Base-by-base conservation (phyloP, 192 early-diverging fungal species). In the Coemansia asiatica region DNA sequence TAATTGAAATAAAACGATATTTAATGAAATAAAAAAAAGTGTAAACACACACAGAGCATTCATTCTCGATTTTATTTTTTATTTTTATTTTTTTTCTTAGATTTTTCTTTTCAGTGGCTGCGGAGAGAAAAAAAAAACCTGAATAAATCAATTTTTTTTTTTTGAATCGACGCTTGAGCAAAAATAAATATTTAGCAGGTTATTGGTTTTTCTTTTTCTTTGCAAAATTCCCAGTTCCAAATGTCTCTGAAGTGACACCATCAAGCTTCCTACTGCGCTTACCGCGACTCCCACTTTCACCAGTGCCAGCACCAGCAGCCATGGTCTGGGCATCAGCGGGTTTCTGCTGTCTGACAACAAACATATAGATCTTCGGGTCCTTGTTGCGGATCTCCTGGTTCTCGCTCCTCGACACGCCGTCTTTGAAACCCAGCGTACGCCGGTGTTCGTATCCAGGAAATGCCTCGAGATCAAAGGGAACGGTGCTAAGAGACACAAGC, bases 361-460 rank as follows among this genome's bases (percentile, higher is more conserved):
- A 94, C 26, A 89, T 71, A 76, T 87, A 88, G 13, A 88, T 89
- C 69, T 88, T 85, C 15, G 90, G 87, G 1, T 72, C 72, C 64
- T 88, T 85, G 48, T 84, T 67, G 4, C 69, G 12, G 29, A 97
- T 94, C 74, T 98, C 95, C 51, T 84, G 85, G 72, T 98, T 98
- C 6, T 77, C 87, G 5, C 71, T 79, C 27, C 81, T 84, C 40
- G 90, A 93, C 16, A 91, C 36, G 0, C 92, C 92, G 26, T 94
- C 87, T 68, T 93, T 87, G 72, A 90, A 97, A 6, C 96, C 96
- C n/a, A 98, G 87, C 4, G 96, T 98, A 47, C 96, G 87, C 7
- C 95, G 86, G 83, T 98, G 96, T 67, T 87, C 83, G 66, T 98
- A 98, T 8, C 90, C 92, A 5, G 91, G 91, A 72, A 87, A 96